Evolutionary conservation across 768 basidiomycete genomes (phyloP).

Genomic region (Asterophora lycoperdoides): DNA sequence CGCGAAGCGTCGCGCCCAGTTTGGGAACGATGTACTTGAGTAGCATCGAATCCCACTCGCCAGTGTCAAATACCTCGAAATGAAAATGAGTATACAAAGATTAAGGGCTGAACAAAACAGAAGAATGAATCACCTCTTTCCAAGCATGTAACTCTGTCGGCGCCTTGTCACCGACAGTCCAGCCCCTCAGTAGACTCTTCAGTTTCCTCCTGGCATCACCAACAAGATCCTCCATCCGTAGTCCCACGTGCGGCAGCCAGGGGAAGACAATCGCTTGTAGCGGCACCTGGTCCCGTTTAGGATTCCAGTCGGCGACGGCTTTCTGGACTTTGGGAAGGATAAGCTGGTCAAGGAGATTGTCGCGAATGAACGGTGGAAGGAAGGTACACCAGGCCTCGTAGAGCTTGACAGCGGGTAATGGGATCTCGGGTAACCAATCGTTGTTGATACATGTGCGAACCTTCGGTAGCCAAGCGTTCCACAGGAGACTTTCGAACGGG

Average conservation of each 20-base stretch:
- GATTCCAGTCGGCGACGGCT: slow-evolving; percentile 80
- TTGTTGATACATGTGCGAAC: slow-evolving; percentile 95
- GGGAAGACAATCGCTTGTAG: slow-evolving; percentile 87
- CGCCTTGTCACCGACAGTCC: slow-evolving; percentile 68
- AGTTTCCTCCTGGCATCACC: slow-evolving; percentile 86
- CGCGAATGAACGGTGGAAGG: slow-evolving; percentile 85
- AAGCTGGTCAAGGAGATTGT: slow-evolving; percentile 95
- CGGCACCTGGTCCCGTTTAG: slow-evolving; percentile 51
- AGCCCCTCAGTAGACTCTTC: slow-evolving; percentile 69
- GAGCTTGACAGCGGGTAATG: slow-evolving; percentile 72
- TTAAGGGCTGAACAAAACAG: not conserved
- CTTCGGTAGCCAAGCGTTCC: slow-evolving; percentile 94
- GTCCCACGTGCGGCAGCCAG: slow-evolving; percentile 88
- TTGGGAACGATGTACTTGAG: slow-evolving; percentile 93
- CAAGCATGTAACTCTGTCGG: slow-evolving; percentile 76
- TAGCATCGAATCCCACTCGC: slow-evolving; percentile 89
- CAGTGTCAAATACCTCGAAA: slow-evolving; percentile 62
- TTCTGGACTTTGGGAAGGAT: slow-evolving; percentile 89
- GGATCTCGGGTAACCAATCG: slow-evolving; percentile 77
- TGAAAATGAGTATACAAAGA: slow-evolving; percentile 1
- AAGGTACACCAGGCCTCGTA: slow-evolving; percentile 88
- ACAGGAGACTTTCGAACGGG: slow-evolving; percentile 89
- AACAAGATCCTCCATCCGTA: slow-evolving; percentile 78
- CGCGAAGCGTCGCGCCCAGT: slow-evolving; percentile 75
- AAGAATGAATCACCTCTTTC: slow-evolving; percentile 61